Conservation (phyloP, 345 rosid genomes). For the Corymbia maculata region DNA sequence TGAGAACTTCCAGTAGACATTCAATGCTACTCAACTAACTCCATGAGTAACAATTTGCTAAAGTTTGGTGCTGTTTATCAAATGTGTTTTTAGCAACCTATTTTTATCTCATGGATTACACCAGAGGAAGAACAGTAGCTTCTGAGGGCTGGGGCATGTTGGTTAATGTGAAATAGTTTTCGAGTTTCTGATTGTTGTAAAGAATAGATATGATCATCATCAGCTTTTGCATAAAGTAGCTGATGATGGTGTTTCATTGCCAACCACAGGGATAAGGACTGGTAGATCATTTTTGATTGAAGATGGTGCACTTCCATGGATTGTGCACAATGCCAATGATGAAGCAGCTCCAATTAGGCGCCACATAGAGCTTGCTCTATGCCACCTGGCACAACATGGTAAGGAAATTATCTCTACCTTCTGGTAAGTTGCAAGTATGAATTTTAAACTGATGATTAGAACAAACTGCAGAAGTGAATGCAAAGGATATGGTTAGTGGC, state of each 20-base stretch:
- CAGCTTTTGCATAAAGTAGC: neutral
- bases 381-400: slow-evolving; percentile 98
- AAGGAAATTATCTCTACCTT: slow-evolving; percentile 1
- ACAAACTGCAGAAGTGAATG: slow-evolving; percentile 70
- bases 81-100: neutral
- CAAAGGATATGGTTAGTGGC: slow-evolving; percentile 82
- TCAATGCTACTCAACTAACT: neutral
- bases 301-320: slow-evolving; percentile 97
- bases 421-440: neutral
- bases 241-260: neutral
- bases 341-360: slow-evolving; percentile 91
- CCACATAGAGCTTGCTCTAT: slow-evolving; percentile 93
- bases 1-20: neutral
- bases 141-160: neutral
- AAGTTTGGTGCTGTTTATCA: neutral
- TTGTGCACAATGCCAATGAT: slow-evolving; percentile 82
- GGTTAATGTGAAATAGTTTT: neutral
- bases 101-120: neutral
- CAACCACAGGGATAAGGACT: slow-evolving; percentile 48
- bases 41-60: neutral
- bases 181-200: neutral
- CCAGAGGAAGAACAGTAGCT: neutral
- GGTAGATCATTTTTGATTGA: slow-evolving; percentile 84
- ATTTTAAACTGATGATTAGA: neutral
- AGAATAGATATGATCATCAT: neutral